Base-by-base conservation (phyloP, 345 rosid species). In the Dovyalis caffra region DNA sequence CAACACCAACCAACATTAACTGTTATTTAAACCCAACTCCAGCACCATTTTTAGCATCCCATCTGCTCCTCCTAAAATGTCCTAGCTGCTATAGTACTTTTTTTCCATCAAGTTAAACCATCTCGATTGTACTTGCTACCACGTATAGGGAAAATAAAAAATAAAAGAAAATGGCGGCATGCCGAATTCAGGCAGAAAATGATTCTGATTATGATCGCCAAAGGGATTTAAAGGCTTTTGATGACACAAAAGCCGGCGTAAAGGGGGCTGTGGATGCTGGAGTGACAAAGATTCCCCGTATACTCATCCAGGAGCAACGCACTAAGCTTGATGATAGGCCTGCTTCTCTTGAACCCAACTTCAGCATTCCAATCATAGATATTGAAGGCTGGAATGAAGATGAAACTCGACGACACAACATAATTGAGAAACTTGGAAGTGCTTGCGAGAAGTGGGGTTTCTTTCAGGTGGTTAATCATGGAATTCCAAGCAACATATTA, bases 381-480 rank as follows among this genome's bases (percentile, higher is more conserved):
- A 8, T 77, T n/a, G 47, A 70, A 25, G 69, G 56, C 20, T 10
- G 21, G 35, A 28, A 14, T n/a, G 73, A 29, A 33, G 64, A 51
- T 33, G 7, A n/a, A 28, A 61, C 1, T 45, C 25, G 4, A 8
- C 75, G 79, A 3, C 6, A 16, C 14, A 9, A 20, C 28, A n/a
- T 70, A 0, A 3, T 76, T 10, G 26, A 6, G 1, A 3, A 70
- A 49, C 12, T 76, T 21, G 18, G 64, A 20, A 70, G 71, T 5
- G 79, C 79, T 5, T 76, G 69, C 70, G 1, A 7, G 33, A 70
- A 20, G 34, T 70, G 75, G 70, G 79, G 79, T 47, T 76, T 76
- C 37, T 75, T 75, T 40, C 73, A 75, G 62, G 60, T 68, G 16
- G 25, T 75, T 15, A 60, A 75, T 32, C 66, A 58, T 60, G 74